Evolutionary conservation across 305 asterid genomes (phyloP), one percentile per base, ranked within the genome.

Genomic region (Fraxinus nigra): DNA sequence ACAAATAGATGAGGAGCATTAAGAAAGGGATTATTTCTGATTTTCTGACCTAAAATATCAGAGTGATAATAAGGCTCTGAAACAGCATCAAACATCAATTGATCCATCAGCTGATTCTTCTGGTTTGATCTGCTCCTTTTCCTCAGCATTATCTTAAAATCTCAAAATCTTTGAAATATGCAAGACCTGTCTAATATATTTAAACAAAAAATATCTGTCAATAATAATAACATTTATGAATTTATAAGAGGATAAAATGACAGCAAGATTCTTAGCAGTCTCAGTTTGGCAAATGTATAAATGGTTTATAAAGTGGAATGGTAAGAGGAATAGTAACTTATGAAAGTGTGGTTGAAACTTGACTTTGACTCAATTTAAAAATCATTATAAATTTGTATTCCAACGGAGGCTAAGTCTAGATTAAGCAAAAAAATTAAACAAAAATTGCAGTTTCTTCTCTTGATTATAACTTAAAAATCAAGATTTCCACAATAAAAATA

Each of bases 101-200:
- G 88, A 85, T 89, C 93, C 93, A 84, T 87, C 69, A 80, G 76
- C 10, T 91, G 94, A 82, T 87, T 95, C 81, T 90, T 93, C 85
- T 87, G 94, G 86, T 89, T 88, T 77, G 98, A 92, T 89, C 97
- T 90, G 86, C 87, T 84, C 81, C 94, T 92, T 89, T 93, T 93
- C 89, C 91, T 91, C 97, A 93, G 85, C 94, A 93, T 88, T 85
- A 82, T 86, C 82, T 59, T 78, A 33, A 75, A 84, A 86, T 22
- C 74, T 67, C 74, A 28, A 28, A 54, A 76, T 59, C 84, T 84
- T 80, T 24, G 24, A 84, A 40, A 72, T 72, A 14, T 74, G 33
- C 65, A 76, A 38, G 76, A 65, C 76, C 82, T 67, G 74, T 67
- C 84, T 63, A 77, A 28, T 26, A 67, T 89, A 90, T 86, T 87